Evolutionary conservation across 352 stramenopile genomes (phyloP), one percentile per base, ranked within the genome.

Genomic region (Phytophthora constricta): DNA sequence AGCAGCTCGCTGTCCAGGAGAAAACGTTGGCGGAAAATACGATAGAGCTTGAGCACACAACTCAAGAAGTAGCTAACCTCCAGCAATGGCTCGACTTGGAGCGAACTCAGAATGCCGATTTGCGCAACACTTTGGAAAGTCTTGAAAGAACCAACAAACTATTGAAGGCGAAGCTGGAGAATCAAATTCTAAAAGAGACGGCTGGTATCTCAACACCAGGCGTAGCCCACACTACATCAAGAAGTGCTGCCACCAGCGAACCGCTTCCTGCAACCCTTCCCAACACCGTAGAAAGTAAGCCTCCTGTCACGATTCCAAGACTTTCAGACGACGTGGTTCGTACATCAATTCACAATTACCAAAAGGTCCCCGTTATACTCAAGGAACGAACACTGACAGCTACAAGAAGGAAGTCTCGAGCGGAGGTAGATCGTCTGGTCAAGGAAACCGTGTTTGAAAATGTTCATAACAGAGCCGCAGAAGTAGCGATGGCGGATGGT

Each of bases 141-240:
- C 72, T 91, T 19, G 66, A 75, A 13, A 60, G 82, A 9, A 90
- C 80, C 3, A 91, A 92, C 64, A 87, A 84, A 34, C 59, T 89
- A 16, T 53, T 92, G 26, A 85, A 84, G 46, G 53, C 60, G 1
- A 88, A 84, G 43, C 60, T 92, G 5, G 80, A 91, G 62, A 74
- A 91, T 37, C 84, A 90, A 50, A 90, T 92, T 58, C 22, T 92
- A 14, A 87, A 89, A 49, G 73, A 89, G 47, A 77, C 72, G n/a
- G 58, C 78, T 5, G 58, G 48, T 3, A 77, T 37, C 14, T 45
- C 22, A 19, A 26, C 43, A 20, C 11, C 39, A 3, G 42, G 56
- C 17, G 17, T 7, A 20, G n/a, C 4, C 17, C 37, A 45, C 7
- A 14, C 19, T 1, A 23, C 17, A n/a, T 20, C 34, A 3, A 16